A percentile compares a stretch with the other conserved stretches of the same genome.
Evolutionary conservation across 1,139 yeast species (phyloP).

Genomic region (Scheffersomyces parashehatae): DNA sequence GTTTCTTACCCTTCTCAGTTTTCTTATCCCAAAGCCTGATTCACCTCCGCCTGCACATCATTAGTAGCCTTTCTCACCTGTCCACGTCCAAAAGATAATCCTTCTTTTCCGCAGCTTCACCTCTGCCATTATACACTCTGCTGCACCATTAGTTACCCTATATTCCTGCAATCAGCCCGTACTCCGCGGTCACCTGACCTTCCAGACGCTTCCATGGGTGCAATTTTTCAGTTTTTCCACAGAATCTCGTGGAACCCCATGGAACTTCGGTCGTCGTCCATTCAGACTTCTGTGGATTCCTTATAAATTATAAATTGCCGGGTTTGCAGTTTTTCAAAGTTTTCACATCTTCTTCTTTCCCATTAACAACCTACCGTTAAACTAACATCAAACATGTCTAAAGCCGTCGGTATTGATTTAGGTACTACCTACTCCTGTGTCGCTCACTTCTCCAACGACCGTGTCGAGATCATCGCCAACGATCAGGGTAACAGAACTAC

Average conservation of each 20-base stretch:
- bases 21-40: too few relatives aligned
- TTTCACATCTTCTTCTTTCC: slow-evolving; percentile 8
- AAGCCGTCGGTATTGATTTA: slow-evolving; percentile 82
- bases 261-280: slow-evolving; percentile 12
- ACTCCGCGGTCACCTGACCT: not conserved
- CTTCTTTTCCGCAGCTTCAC: too few relatives aligned
- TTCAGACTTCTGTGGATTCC: slow-evolving; percentile 6
- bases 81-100: too few relatives aligned
- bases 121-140: too few relatives aligned
- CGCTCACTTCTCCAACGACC: slow-evolving; percentile 70
- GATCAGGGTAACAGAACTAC: slow-evolving; percentile 75
- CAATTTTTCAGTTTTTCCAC: slow-evolving; percentile 7
- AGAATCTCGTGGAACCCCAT: slow-evolving; percentile 14
- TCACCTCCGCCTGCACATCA: too few relatives aligned
- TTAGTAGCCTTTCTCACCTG: too few relatives aligned
- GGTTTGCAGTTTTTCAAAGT: slow-evolving; percentile 4
- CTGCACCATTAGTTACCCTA: too few relatives aligned
- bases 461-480: slow-evolving; percentile 71
- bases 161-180: too few relatives aligned
- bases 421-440: slow-evolving; percentile 87
- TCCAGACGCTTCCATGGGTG: slow-evolving; percentile 9
- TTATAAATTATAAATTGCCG: slow-evolving; percentile 8
- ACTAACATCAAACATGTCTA: slow-evolving; percentile 41
- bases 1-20: too few relatives aligned
- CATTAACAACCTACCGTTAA: not conserved